These are phyloP conservation scores for Choanephora cucurbitarum DNA, from an alignment of 371 early-diverging fungal genomes.

Conservation along the genomic window DNA sequence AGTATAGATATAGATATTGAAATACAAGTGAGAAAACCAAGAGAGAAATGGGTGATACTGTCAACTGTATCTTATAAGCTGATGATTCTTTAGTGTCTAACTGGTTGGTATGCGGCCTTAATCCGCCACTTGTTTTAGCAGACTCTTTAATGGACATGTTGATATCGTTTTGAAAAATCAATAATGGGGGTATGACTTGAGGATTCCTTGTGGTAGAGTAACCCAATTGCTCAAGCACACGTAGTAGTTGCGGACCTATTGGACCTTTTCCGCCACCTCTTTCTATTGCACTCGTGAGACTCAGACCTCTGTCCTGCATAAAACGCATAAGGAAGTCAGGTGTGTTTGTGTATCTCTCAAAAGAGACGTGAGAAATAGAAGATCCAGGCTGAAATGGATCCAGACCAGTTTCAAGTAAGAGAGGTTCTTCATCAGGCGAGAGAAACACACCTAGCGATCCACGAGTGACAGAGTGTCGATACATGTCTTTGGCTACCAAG, in stretches of 20 bases:
- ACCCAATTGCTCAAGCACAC: slow-evolving; percentile 38
- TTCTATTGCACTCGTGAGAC: slow-evolving; percentile 20
- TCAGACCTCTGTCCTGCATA: slow-evolving; percentile 37
- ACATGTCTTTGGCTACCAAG: slow-evolving; percentile 14
- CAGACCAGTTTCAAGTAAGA: slow-evolving; percentile 37
- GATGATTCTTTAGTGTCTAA: background rate
- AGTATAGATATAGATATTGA: too few relatives aligned
- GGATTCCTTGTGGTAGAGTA: slow-evolving; percentile 22
- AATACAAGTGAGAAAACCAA: too few relatives aligned
- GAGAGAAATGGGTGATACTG: too few relatives aligned
- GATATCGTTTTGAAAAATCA: background rate
- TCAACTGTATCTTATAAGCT: background rate
- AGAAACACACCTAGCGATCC: slow-evolving; percentile 14
- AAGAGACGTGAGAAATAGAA: slow-evolving; percentile 57
- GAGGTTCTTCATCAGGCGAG: background rate
- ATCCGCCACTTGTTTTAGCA: background rate
- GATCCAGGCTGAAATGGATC: slow-evolving; percentile 44
- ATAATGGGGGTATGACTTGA: slow-evolving; percentile 4
- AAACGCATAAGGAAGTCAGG: slow-evolving; percentile 61
- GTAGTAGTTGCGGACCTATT: slow-evolving; percentile 37
- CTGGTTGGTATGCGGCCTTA: background rate
- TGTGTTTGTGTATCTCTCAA: slow-evolving; percentile 32
- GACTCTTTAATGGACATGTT: background rate
- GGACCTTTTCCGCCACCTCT: slow-evolving; percentile 23
- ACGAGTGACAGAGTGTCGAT: slow-evolving; percentile 9